A percentile compares a stretch with the other conserved stretches of the same genome.
Evolutionary conservation across 495 filamentous ascomycete species (phyloP).

Genomic region (Podospora comata): DNA sequence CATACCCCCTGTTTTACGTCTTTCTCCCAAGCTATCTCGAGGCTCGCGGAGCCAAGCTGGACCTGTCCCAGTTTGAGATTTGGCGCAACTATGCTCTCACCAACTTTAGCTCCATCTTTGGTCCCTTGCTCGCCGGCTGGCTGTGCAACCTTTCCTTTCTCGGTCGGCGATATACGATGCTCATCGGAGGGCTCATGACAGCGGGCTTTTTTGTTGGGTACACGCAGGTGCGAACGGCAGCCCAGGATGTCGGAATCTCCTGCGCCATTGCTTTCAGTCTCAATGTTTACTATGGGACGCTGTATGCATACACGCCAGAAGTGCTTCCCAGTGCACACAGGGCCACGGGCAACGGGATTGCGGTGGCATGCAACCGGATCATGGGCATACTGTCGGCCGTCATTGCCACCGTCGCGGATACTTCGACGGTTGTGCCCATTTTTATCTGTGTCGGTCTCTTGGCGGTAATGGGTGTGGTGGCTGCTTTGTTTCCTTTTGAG

Average conservation of each 20-base stretch:
- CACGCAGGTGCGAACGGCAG: conserved; percentile 55
- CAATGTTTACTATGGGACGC: conserved; percentile 69
- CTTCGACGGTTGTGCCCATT: conserved; percentile 59
- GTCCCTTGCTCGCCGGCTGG: conserved; percentile 61
- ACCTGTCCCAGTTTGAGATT: conserved; percentile 48
- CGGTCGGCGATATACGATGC: conserved; percentile 65
- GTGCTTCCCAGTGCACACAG: conserved; percentile 66
- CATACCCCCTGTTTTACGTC: conserved; percentile 67
- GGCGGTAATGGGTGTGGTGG: conserved; percentile 59
- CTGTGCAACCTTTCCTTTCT: conserved; percentile 58
- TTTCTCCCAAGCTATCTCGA: conserved; percentile 55
- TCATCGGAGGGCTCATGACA: conserved; percentile 58
- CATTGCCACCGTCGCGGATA: conserved; percentile 58
- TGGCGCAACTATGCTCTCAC: conserved; percentile 73
- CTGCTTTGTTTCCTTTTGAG: conserved; percentile 65
- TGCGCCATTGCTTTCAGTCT: conserved; percentile 64
- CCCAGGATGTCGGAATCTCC: conserved; percentile 62
- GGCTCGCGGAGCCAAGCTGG: conserved; percentile 36
- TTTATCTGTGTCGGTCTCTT: conserved; percentile 67
- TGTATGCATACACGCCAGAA: conserved; percentile 62
- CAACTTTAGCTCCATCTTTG: conserved; percentile 62
- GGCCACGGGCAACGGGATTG: conserved; percentile 67
- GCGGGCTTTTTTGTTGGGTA: conserved; percentile 70
- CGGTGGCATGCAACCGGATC: conserved; percentile 64
- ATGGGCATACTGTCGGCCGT: conserved; percentile 72